phyloP scores from a whole-genome alignment of 2,329 filamentous ascomycete genomes.

The Arthrobotrys pseudoclavata region DNA sequence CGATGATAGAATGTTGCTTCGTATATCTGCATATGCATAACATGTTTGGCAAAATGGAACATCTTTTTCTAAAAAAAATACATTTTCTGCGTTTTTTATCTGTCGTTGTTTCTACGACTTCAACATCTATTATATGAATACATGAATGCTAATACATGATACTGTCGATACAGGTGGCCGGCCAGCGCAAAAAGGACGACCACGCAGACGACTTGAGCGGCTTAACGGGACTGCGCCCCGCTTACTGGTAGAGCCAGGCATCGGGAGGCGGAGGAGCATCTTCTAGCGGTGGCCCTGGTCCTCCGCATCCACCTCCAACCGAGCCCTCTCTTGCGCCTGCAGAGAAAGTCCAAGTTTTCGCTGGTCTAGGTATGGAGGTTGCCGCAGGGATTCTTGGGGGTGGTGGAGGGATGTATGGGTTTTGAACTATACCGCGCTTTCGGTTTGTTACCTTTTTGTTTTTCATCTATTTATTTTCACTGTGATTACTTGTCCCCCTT shows the following conservation, averaged over 20 bases:
- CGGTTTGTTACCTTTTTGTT: neutral
- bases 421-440: neutral
- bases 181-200: conserved; percentile 79
- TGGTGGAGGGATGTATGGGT: conserved; percentile 18
- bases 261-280: neutral
- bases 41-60: conserved; percentile 10
- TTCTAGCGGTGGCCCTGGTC: conserved; percentile 1
- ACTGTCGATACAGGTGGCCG: conserved; percentile 71
- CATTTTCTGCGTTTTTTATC: neutral
- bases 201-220: conserved; percentile 68
- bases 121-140: neutral
- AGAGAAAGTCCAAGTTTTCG: neutral
- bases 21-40: neutral
- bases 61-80: neutral
- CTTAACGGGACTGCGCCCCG: conserved; percentile 73
- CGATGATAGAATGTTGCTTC: conserved; percentile 25
- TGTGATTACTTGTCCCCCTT: neutral
- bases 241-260: conserved; percentile 71
- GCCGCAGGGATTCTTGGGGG: neutral
- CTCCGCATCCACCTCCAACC: neutral
- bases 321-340: neutral
- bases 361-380: conserved; percentile 5
- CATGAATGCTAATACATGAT: neutral
- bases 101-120: neutral
- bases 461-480: neutral